Evolutionary conservation across 495 filamentous ascomycete genomes (phyloP).

Genomic region (Astrocystis sublimbata): DNA sequence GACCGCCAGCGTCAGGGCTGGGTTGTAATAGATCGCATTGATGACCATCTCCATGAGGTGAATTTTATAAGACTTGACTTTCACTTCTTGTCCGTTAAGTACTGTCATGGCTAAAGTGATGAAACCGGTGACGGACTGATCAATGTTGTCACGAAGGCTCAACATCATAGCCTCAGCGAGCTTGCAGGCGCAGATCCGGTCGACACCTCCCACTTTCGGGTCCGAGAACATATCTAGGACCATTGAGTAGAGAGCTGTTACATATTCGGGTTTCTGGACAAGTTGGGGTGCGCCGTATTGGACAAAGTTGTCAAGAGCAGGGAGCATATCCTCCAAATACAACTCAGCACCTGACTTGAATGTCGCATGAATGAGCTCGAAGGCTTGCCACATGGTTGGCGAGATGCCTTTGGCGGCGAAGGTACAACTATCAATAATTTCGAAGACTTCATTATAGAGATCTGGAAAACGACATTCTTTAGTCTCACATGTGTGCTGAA

Average conservation of each 20-base stretch:
- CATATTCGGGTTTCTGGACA: slow-evolving; percentile 78
- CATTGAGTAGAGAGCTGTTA: slow-evolving; percentile 85
- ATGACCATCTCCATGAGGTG: slow-evolving; percentile 99
- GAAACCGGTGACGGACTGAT: slow-evolving; percentile 83
- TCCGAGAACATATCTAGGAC: slow-evolving; percentile 67
- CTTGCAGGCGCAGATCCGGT: slow-evolving; percentile 98
- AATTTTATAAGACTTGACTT: slow-evolving; percentile 86
- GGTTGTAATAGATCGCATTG: slow-evolving; percentile 97
- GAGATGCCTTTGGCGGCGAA: slow-evolving; percentile 95
- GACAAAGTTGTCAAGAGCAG: slow-evolving; percentile 95
- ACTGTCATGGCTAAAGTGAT: slow-evolving; percentile 84
- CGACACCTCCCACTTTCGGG: slow-evolving; percentile 88
- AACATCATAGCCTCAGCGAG: slow-evolving; percentile 96
- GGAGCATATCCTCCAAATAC: slow-evolving; percentile 98
- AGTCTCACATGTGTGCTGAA: not conserved
- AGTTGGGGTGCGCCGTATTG: slow-evolving; percentile 82
- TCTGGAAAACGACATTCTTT: slow-evolving; percentile 45
- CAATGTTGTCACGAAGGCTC: slow-evolving; percentile 86
- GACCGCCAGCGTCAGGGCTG: slow-evolving; percentile 74
- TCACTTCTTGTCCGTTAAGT: slow-evolving; percentile 67
- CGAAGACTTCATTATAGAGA: slow-evolving; percentile 96
- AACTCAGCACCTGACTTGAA: slow-evolving; percentile 97
- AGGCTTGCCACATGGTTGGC: slow-evolving; percentile 96
- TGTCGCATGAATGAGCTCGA: slow-evolving; percentile 91
- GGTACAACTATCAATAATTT: slow-evolving; percentile 99